Evolutionary conservation across 2,329 filamentous ascomycete species (phyloP).

Genomic region (Xylariaceae sp.): DNA sequence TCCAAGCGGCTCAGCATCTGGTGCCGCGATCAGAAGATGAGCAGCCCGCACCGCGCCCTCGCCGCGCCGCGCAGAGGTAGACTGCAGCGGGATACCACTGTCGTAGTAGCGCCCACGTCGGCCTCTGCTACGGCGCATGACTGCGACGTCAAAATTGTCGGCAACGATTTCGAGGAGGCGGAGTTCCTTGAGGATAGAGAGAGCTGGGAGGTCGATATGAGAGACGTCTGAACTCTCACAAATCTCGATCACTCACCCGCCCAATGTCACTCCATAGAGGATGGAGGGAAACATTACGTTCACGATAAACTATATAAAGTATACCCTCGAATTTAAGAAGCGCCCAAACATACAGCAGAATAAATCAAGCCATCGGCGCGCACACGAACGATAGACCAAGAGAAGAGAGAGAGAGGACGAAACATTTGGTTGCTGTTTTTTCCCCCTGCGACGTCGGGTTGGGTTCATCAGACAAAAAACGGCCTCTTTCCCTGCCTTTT

Average conservation of each 20-base stretch:
- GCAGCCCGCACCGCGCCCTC: slow-evolving; percentile 38
- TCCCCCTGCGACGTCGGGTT: too few relatives aligned
- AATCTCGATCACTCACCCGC: not conserved
- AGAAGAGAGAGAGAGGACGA: too few relatives aligned
- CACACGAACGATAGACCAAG: too few relatives aligned
- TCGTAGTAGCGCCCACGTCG: slow-evolving; percentile 17
- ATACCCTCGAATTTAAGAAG: too few relatives aligned
- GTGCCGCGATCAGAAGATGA: slow-evolving; percentile 31
- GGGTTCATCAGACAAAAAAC: too few relatives aligned
- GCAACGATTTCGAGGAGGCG: slow-evolving; percentile 62
- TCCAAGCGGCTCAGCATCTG: slow-evolving; percentile 32
- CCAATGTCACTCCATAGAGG: not conserved
- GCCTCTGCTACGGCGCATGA: slow-evolving; percentile 51
- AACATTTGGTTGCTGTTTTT: too few relatives aligned
- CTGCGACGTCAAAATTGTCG: slow-evolving; percentile 35
- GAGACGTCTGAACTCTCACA: slow-evolving; percentile 22
- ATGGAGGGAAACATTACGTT: too few relatives aligned
- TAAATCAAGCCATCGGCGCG: too few relatives aligned
- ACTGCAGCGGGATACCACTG: slow-evolving; percentile 18
- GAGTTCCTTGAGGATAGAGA: slow-evolving; percentile 54
- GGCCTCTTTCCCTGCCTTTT: too few relatives aligned
- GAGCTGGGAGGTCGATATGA: slow-evolving; percentile 38
- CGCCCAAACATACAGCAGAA: too few relatives aligned
- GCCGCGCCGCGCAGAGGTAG: slow-evolving; percentile 39
- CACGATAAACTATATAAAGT: too few relatives aligned